Evolutionary conservation across 768 basidiomycete species (phyloP).

Genomic region (Baorangia bicolor): DNA sequence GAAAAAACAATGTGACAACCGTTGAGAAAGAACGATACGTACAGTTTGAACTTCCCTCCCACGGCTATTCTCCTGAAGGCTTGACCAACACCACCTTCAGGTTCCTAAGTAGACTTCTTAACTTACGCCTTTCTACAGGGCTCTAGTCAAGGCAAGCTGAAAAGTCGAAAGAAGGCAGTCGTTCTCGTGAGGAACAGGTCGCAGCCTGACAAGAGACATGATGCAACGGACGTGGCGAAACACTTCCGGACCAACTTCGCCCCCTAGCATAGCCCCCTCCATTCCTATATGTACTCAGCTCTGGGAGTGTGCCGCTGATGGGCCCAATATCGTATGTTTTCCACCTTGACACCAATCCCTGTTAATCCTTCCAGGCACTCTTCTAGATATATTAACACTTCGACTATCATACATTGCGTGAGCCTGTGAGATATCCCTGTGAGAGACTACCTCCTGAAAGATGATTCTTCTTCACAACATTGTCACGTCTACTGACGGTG

Average conservation of each 20-base stretch:
- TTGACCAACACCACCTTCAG: neutral
- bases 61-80: neutral
- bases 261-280: too few relatives aligned
- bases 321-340: neutral
- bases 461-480: neutral
- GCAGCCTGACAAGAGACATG: neutral
- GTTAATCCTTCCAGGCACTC: neutral
- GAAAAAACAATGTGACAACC: neutral
- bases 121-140: neutral
- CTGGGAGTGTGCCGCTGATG: neutral
- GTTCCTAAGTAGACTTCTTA: neutral
- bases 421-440: too few relatives aligned
- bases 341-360: neutral
- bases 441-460: neutral
- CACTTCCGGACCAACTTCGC: neutral
- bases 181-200: neutral
- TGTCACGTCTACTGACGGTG: neutral
- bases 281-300: too few relatives aligned
- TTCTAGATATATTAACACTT: neutral
- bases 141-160: too few relatives aligned
- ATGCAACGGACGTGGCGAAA: neutral
- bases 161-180: neutral
- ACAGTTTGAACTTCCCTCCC: neutral
- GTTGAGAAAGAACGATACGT: neutral
- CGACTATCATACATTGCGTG: too few relatives aligned